Percentiles rank a stretch among this genome's conserved stretches.
Evolutionary conservation across 176 grass and related monocot genomes (phyloP).

Genomic region (Areca catechu): DNA sequence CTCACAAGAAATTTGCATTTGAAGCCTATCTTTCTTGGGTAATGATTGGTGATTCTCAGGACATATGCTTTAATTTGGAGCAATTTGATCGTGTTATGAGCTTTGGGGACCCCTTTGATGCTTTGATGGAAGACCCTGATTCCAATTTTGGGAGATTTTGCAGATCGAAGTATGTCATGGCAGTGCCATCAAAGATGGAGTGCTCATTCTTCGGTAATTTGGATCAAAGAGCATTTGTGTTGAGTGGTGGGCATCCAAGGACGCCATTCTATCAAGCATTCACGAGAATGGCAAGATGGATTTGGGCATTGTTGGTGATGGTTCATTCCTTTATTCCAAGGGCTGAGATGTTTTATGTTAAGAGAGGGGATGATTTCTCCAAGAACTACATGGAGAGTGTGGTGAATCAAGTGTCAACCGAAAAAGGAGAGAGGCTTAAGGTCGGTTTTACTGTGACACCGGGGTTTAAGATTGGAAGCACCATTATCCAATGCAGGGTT

Average conservation of each 20-base stretch:
- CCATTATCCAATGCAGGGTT: slow-evolving; percentile 50
- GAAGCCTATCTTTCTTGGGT: slow-evolving; percentile 50
- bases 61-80: slow-evolving; percentile 26
- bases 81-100: slow-evolving; percentile 45
- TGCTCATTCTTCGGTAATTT: slow-evolving; percentile 63
- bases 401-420: slow-evolving; percentile 20
- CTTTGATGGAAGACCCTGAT: slow-evolving; percentile 43
- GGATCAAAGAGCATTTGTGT: slow-evolving; percentile 59
- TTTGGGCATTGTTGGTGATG: slow-evolving; percentile 55
- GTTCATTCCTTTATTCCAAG: slow-evolving; percentile 42
- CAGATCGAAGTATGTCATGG: slow-evolving; percentile 41
- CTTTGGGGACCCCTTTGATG: slow-evolving; percentile 50
- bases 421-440: slow-evolving; percentile 23
- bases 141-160: slow-evolving; percentile 76
- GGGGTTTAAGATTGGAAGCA: slow-evolving; percentile 72
- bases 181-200: slow-evolving; percentile 54
- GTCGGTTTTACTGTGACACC: slow-evolving; percentile 80
- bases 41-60: slow-evolving; percentile 35
- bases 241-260: slow-evolving; percentile 61
- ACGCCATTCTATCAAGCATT: slow-evolving; percentile 70
- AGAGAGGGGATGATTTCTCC: slow-evolving; percentile 24
- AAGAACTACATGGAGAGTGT: slow-evolving; percentile 69
- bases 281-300: slow-evolving; percentile 51
- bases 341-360: slow-evolving; percentile 72
- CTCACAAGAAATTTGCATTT: slow-evolving; percentile 58